Evolutionary conservation across 1,139 yeast species (phyloP), one percentile per base, ranked within the genome.

Genomic region (Geotrichum macrosporum): DNA sequence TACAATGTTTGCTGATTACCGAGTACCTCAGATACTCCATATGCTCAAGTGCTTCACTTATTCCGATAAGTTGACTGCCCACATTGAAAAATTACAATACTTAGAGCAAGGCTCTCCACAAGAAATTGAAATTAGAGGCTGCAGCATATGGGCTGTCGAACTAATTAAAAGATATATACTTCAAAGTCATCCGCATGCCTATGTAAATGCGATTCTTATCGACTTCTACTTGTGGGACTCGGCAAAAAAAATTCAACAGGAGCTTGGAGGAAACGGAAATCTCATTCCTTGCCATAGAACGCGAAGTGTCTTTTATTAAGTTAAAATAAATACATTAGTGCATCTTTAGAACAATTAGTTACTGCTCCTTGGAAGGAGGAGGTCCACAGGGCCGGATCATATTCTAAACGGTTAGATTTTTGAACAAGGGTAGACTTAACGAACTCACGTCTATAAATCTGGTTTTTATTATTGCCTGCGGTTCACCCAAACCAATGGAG

Each of bases 401-500:
- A 55, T 77, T 78, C 60, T 57, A 48, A 2, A 24, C 10, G 4
- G 27, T n/a, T 20, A 38, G n/a, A n/a, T n/a, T n/a, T n/a, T n/a
- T n/a, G n/a, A n/a, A n/a, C n/a, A n/a, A n/a, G n/a, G n/a, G n/a
- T n/a, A n/a, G n/a, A n/a, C n/a, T n/a, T n/a, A n/a, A n/a, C n/a
- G n/a, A 16, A 26, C 38, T 37, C 50, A 62, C 66, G 55, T 79
- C 83, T 21, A 85, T 74, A 57, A 84, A 66, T 37, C 72, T 67
- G 41, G 73, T 71, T 46, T 78, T 70, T 19, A 76, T 63, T 21
- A 76, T 54, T 26, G 67, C 70, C 44, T 73, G 75, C 26, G 84
- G 77, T 55, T 77, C 74, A 43, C 77, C 80, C 43, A 73, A 62
- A 0, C 81, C 84, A 6, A 84, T 61, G n/a, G 94, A 70, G 45